These are phyloP conservation scores for Pelargonium myrrhifolium DNA, from an alignment of 441 rosid species.

Conservation along the genomic window DNA sequence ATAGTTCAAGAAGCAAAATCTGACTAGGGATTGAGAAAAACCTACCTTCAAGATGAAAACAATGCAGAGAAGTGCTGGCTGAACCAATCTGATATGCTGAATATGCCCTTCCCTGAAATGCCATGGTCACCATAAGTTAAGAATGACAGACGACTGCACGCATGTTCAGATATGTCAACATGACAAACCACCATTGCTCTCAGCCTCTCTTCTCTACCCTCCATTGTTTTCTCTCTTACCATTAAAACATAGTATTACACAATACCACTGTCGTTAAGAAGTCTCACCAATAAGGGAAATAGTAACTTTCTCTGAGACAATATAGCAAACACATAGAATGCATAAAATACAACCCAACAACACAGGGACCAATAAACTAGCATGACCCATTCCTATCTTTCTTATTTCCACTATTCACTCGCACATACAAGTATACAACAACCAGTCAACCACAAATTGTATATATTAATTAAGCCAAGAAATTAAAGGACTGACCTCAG, in stretches of 20 bases:
- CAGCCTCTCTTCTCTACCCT: not conserved
- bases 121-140: slow-evolving; percentile 14
- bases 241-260: too few relatives aligned
- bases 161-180: not conserved
- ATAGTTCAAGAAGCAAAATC: slow-evolving; percentile 1
- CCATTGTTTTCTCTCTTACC: not conserved
- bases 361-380: not conserved
- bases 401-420: too few relatives aligned
- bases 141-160: not conserved
- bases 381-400: not conserved
- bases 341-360: slow-evolving; percentile 4
- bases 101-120: slow-evolving; percentile 20
- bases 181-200: not conserved
- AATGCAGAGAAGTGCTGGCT: not conserved
- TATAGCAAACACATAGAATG: not conserved
- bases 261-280: not conserved
- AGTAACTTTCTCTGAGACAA: slow-evolving; percentile 1
- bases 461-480: not conserved
- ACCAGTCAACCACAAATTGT: not conserved
- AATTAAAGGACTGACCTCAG: slow-evolving; percentile 19
- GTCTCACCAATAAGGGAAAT: not conserved
- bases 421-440: not conserved
- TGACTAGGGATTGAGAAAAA: slow-evolving; percentile 1
- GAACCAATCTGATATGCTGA: not conserved
- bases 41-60: slow-evolving; percentile 15